A percentile compares a stretch with the other conserved stretches of the same genome.
Evolutionary conservation across 2,329 filamentous ascomycete species (phyloP).

Genomic region (Calonectria ilicicola): DNA sequence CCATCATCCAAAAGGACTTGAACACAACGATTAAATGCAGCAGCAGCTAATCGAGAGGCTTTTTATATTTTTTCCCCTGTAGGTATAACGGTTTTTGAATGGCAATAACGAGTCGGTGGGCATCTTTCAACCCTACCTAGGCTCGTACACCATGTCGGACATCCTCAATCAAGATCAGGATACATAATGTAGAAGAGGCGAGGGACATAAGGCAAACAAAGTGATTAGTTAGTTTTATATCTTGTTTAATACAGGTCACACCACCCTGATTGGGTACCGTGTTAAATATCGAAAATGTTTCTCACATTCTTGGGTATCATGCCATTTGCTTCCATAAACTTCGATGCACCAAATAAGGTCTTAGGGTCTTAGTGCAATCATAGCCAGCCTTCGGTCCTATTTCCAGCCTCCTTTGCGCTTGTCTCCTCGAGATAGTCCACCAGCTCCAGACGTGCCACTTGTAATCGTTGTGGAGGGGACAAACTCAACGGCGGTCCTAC

Average conservation of each 20-base stretch:
- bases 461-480: constrained; percentile 50
- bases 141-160: neutral
- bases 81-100: neutral
- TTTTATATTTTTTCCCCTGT: neutral
- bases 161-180: neutral
- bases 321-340: constrained; percentile 5
- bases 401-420: constrained; percentile 52
- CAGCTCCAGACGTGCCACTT: constrained; percentile 34
- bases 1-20: constrained; percentile 53
- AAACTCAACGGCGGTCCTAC: constrained; percentile 61
- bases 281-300: neutral
- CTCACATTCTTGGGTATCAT: constrained; percentile 26
- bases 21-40: constrained; percentile 42
- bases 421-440: constrained; percentile 43
- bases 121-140: neutral
- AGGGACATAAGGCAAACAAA: constrained; percentile 35
- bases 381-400: constrained; percentile 25
- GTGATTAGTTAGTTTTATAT: constrained; percentile 47
- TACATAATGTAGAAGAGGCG: constrained; percentile 29
- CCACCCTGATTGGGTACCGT: too few species aligned
- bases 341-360: neutral
- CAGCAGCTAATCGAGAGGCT: constrained; percentile 12
- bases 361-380: neutral
- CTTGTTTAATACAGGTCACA: constrained; percentile 34
- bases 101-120: neutral